Conservation (phyloP, 2,329 filamentous ascomycete genomes). For the Monosporascus sp. region DNA sequence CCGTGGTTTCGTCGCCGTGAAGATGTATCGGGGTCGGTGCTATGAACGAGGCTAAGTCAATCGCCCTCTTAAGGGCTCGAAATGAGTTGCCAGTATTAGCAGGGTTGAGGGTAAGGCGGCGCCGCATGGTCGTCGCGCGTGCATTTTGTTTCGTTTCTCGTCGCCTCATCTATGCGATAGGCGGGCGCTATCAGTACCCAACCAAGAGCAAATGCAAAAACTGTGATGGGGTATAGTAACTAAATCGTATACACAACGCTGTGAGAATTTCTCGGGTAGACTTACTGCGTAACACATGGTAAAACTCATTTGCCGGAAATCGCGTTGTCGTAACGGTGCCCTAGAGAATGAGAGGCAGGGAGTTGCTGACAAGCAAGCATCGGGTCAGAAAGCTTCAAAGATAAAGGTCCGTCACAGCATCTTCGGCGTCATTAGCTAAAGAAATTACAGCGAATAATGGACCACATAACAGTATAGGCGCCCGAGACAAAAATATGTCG, state of each 20-base stretch:
- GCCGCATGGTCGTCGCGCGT: slow-evolving; percentile 11
- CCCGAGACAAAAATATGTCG: no score
- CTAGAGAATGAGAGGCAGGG: background rate
- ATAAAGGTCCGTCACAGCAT: background rate
- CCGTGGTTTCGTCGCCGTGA: slow-evolving; percentile 11
- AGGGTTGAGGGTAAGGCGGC: slow-evolving; percentile 22
- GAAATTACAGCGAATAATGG: background rate
- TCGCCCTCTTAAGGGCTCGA: slow-evolving; percentile 24
- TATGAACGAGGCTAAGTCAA: slow-evolving; percentile 24
- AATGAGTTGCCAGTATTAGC: slow-evolving; percentile 23
- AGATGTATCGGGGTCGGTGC: slow-evolving; percentile 24
- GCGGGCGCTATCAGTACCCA: background rate
- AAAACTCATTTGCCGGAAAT: background rate
- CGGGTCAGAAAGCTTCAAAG: background rate
- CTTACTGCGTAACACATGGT: background rate
- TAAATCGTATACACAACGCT: background rate
- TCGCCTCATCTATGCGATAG: slow-evolving; percentile 13
- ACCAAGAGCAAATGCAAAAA: slow-evolving; percentile 6
- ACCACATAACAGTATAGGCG: no score
- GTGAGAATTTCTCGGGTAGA: background rate
- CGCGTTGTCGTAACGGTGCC: background rate
- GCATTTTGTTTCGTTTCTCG: slow-evolving; percentile 4
- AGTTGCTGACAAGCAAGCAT: background rate
- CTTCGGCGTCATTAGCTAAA: background rate
- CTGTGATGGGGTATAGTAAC: background rate